Evolutionary conservation across 768 basidiomycete genomes (phyloP).

Genomic region (Suillus decipiens): DNA sequence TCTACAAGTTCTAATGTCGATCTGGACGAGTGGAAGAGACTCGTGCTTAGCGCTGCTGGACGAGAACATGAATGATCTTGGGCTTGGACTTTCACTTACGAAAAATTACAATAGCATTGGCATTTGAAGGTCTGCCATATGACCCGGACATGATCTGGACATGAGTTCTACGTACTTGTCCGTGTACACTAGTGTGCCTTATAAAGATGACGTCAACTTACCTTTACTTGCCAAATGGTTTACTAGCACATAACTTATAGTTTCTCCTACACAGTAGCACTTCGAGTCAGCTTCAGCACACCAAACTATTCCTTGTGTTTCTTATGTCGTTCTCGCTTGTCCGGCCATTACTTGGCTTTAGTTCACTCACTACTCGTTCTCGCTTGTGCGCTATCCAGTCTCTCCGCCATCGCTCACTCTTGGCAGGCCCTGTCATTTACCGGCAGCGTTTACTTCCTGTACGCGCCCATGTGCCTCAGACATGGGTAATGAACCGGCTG

Average conservation of each 20-base stretch:
- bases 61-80: neutral
- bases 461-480: conserved; percentile 2
- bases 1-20: conserved; percentile 15
- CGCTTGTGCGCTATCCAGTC: conserved; percentile 6
- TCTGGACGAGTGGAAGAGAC: conserved; percentile 18
- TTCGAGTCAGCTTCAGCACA: neutral
- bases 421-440: conserved; percentile 3
- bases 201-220: conserved; percentile 13
- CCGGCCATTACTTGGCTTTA: conserved; percentile 21
- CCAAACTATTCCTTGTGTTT: neutral
- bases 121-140: neutral
- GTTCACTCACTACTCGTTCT: conserved; percentile 11
- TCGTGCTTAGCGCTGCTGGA: conserved; percentile 19
- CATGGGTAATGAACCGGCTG: conserved; percentile 1
- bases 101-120: neutral
- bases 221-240: neutral
- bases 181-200: neutral
- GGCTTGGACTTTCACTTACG: neutral
- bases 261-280: neutral
- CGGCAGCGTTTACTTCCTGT: neutral
- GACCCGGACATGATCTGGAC: neutral
- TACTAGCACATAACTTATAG: neutral
- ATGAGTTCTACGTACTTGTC: neutral
- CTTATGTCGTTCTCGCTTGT: conserved; percentile 9
- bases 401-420: conserved; percentile 1